Base-by-base conservation (phyloP, 345 rosid species). In the Eucalyptus sideroxylon region DNA sequence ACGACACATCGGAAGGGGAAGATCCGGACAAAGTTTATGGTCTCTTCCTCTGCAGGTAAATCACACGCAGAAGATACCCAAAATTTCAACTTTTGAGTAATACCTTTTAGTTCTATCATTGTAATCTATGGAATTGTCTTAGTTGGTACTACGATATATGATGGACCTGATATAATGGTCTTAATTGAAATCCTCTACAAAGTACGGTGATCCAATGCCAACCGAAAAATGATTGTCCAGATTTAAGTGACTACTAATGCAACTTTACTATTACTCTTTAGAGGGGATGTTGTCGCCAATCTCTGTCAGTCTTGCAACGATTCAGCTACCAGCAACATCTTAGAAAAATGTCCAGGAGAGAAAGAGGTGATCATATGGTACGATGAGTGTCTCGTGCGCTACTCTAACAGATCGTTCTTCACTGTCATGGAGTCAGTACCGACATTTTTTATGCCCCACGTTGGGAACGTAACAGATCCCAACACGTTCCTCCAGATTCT, bases 321-420 rank as follows among this genome's bases (percentile, higher is more conserved):
- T 24, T 7, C 3, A 6, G 92, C 93, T 3, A 60, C 42, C 31
- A 8, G 8, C 1, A 81, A 21, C 9, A 53, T 94, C 5, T 2
- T 3, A 31, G 86, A 50, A n/a, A 65, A 1, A 11, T 95, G 96
- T 65, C 92, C 92, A 16, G 87, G 47, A 30, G 19, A 62, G 40
- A 91, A 62, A 83, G 60, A 9, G 2, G 95, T 93, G 9, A 21
- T 92, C 50, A 51, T 92, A 45, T 92, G 94, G 95, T 92, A 87
- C 5, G 95, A 91, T 5, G 34, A 90, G 72, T 95, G 96, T 88
- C 31, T 89, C 24, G 81, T 95, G 15, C 93, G 89, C 17, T 94
- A 93, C 82, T 91, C 94, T 2, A 88, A 90, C 86, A 13, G 24
- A 26, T 51, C 85, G 42, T 77, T 94, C 87, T 69, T 86, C 69